Percentiles rank a stretch among this genome's conserved stretches.
phyloP scores from a whole-genome alignment of 2,329 filamentous ascomycete species.

The Curvularia spicifera region DNA sequence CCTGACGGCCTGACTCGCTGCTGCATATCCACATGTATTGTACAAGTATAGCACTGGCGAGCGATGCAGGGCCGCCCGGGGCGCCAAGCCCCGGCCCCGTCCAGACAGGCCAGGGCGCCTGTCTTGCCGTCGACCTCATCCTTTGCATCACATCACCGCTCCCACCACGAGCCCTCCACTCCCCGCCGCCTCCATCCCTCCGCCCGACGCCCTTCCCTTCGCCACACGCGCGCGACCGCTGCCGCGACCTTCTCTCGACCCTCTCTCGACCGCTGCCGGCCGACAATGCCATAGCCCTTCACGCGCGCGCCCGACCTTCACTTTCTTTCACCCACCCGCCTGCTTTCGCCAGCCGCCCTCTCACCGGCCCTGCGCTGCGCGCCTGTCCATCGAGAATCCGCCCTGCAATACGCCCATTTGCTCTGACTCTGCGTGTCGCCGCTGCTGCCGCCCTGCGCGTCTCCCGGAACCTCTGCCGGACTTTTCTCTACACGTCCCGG shows the following conservation, averaged over 20 bases:
- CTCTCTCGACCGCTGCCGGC: constrained; percentile 5
- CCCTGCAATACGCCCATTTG: constrained; percentile 2
- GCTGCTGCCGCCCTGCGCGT: constrained; percentile 3
- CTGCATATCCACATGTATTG: background rate
- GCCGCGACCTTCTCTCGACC: constrained; percentile 10
- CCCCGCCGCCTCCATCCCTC: background rate
- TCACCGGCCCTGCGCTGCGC: background rate
- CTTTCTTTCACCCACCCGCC: constrained; percentile 18
- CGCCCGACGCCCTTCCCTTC: background rate
- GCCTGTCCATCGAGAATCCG: background rate
- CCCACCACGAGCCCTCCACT: constrained; percentile 10
- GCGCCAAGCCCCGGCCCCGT: constrained; percentile 5
- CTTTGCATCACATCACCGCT: constrained; percentile 12
- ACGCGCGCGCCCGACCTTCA: constrained; percentile 3
- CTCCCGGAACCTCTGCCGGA: background rate
- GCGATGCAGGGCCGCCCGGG: constrained; percentile 2
- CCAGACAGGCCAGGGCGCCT: constrained; percentile 14
- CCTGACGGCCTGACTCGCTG: constrained; percentile 5
- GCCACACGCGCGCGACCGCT: constrained; percentile 20
- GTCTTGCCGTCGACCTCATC: constrained; percentile 19
- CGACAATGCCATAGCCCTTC: constrained; percentile 14
- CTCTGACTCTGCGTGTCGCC: background rate
- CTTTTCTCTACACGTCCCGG: background rate
- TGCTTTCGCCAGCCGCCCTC: constrained; percentile 16
- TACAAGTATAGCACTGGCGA: too few relatives aligned